Evolutionary conservation across 2,329 filamentous ascomycete species (phyloP).

Genomic region (Pestalotiopsis sp.): DNA sequence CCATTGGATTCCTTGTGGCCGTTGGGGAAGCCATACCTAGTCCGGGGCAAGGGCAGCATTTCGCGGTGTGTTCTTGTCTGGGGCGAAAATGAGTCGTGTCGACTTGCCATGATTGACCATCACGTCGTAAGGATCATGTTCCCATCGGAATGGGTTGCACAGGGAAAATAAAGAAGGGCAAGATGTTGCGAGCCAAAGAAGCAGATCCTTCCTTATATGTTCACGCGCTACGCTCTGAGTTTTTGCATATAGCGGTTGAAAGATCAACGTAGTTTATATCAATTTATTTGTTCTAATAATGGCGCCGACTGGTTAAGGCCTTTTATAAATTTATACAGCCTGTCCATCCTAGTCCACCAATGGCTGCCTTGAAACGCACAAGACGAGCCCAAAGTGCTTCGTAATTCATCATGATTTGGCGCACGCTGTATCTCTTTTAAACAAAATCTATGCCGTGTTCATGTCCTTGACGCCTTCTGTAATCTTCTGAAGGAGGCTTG

Average conservation of each 20-base stretch:
- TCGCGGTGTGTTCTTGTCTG: neutral
- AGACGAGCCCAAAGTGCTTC: neutral
- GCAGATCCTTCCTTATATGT: neutral
- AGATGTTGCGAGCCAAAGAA: neutral
- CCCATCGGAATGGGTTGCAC: too few relatives aligned
- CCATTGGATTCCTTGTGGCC: neutral
- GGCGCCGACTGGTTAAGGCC: neutral
- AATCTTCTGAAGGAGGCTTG: conserved; percentile 19
- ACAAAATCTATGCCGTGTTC: conserved; percentile 8
- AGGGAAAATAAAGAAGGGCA: too few relatives aligned
- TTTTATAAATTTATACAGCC: neutral
- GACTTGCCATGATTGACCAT: too few relatives aligned
- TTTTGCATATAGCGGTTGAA: neutral
- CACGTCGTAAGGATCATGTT: too few relatives aligned
- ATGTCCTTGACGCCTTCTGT: conserved; percentile 26
- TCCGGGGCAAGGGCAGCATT: neutral
- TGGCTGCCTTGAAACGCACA: neutral
- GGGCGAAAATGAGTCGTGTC: too few relatives aligned
- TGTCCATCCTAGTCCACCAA: neutral
- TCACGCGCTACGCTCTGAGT: neutral
- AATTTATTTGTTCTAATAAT: neutral
- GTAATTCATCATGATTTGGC: neutral
- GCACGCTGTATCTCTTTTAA: neutral
- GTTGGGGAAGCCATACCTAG: neutral
- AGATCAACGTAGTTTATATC: neutral